phyloP scores from a whole-genome alignment of 23 red algal species.

The Cyanidioschyzon merolae region DNA sequence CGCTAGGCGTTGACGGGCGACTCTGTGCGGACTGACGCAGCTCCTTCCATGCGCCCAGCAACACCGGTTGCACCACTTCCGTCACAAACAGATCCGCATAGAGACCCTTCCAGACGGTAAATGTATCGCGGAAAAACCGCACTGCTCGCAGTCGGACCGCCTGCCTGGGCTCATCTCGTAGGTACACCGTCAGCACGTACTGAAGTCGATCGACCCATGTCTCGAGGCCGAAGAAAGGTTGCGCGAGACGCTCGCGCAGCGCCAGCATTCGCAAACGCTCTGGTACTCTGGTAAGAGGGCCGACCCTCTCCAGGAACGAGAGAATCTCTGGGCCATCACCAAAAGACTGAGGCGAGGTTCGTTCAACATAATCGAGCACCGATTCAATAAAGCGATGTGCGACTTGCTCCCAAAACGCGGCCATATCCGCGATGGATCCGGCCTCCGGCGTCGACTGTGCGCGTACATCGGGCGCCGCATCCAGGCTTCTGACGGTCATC shows the following conservation, averaged over 20 bases:
- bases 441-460: not conserved
- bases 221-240: not conserved
- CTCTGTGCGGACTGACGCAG: not conserved
- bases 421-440: not conserved
- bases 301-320: not conserved
- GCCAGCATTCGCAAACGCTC: slow-evolving; percentile 9
- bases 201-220: slow-evolving; percentile 8
- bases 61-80: slow-evolving; percentile 6
- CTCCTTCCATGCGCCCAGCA: not conserved
- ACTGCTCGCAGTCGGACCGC: slow-evolving; percentile 6
- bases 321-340: not conserved
- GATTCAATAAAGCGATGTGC: not conserved
- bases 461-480: too few relatives aligned
- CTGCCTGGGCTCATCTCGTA: not conserved
- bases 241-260: not conserved
- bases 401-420: not conserved
- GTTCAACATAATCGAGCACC: not conserved
- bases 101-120: not conserved
- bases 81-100: slow-evolving; percentile 6
- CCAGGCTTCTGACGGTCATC: too few relatives aligned
- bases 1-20: not conserved
- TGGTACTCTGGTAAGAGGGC: not conserved
- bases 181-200: not conserved
- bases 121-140: not conserved
- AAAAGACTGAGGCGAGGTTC: not conserved